Evolutionary conservation across 495 filamentous ascomycete species (phyloP), one percentile per base, ranked within the genome.

Genomic region (Penicillium mononematosum): DNA sequence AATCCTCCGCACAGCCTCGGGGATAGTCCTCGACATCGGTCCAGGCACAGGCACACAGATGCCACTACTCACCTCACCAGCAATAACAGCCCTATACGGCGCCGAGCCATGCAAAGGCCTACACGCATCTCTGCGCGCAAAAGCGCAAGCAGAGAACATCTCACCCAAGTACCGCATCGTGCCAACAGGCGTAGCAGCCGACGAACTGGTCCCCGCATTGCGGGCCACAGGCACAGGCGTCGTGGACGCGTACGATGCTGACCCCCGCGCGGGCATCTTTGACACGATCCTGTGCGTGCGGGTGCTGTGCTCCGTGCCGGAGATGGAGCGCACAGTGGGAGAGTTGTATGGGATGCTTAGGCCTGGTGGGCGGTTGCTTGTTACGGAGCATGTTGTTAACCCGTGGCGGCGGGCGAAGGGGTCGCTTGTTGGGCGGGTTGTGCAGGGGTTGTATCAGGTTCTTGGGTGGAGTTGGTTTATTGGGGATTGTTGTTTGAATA

Each of bases 221-320:
- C 67, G 70, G 57, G 67, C 67, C 16, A 74, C 77, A 4, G 75
- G 71, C 5, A 71, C 89, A 0, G 50, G 58, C 4, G 45, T 63
- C 1, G 50, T 44, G 14, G 62, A 58, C 22, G 32, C 25, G 24
- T 60, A 58, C 14, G 60, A 61, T 2, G 11, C 2, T 0, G 34
- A 61, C 17, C 4, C 39, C 0, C 22, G 19, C 39, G 69, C 62
- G n/a, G 83, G 68, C 1, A 75, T 78, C 22, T 81, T 90, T 27
- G 88, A 92, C 62, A 85, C 82, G 38, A 82, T 91, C 38, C 75
- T 90, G 45, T 83, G 83, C 14, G 74, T 90, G 44, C 81, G 88
- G 10, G 89, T 89, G 46, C 75, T 92, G 5, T 92, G 88, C 70
- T 85, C 82, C 49, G 85, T 91, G 51, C 87, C 87, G 1, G 72